Percentiles rank a stretch among this genome's conserved stretches.
phyloP scores from a whole-genome alignment of 306 rosid species.

The Prunus kanzakura region DNA sequence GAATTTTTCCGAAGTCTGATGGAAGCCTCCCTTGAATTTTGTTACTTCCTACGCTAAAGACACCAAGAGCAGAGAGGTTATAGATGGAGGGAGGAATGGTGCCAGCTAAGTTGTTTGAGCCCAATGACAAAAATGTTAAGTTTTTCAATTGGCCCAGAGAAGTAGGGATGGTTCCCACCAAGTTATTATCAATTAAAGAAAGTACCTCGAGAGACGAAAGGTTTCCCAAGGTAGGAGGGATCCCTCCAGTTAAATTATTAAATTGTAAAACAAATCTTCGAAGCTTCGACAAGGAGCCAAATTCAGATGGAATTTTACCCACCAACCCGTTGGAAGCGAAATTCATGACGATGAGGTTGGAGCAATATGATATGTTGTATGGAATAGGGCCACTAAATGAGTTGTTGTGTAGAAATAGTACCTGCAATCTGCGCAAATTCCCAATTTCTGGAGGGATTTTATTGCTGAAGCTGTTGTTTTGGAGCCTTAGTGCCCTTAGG shows the following conservation, averaged over 20 bases:
- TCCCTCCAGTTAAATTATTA: neutral
- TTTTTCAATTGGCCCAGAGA: neutral
- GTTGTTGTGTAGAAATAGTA: neutral
- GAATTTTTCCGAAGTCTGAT: neutral
- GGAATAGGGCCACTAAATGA: neutral
- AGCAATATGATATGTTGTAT: neutral
- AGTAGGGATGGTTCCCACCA: neutral
- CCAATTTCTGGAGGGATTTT: neutral
- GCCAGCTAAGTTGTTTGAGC: neutral
- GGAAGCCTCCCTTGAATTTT: neutral
- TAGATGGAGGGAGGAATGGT: neutral
- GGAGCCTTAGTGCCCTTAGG: neutral
- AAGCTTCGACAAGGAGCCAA: neutral
- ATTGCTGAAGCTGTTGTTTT: neutral
- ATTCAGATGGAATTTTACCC: neutral
- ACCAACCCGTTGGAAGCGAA: too few relatives aligned
- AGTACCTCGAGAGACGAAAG: neutral
- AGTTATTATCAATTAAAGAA: neutral
- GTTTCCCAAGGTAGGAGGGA: neutral
- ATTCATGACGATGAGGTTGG: too few relatives aligned
- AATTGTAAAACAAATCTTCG: rapidly evolving
- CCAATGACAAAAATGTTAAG: neutral
- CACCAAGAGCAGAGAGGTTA: neutral
- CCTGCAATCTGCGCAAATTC: neutral
- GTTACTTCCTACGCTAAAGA: rapidly evolving